These are phyloP conservation scores for Senna siamea DNA, from an alignment of 306 rosid genomes.

Conservation along the genomic window DNA sequence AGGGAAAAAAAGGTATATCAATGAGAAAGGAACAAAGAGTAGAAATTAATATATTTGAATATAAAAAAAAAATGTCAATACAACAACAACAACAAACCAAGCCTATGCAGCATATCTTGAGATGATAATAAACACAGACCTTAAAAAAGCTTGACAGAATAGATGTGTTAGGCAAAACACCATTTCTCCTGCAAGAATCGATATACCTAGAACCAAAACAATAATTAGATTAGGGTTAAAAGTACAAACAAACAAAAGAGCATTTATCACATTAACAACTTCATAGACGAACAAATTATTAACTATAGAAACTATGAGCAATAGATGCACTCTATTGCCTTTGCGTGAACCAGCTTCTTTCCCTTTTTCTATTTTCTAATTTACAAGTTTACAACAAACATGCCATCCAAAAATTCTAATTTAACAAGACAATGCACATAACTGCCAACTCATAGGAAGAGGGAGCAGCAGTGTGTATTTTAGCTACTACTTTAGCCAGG, in stretches of 20 bases:
- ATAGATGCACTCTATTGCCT: slow-evolving; percentile 24
- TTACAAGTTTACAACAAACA: not conserved
- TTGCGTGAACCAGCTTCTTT: not conserved
- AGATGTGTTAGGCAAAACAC: slow-evolving; percentile 58
- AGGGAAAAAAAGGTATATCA: slow-evolving; percentile 19
- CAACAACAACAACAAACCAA: too few relatives aligned
- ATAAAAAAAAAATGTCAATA: not conserved
- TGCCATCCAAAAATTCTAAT: not conserved
- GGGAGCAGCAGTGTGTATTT: slow-evolving; percentile 22
- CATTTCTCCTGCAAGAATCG: slow-evolving; percentile 65
- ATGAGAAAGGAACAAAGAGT: not conserved
- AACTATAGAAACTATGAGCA: not conserved
- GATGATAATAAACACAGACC: slow-evolving; percentile 54
- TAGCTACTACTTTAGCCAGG: slow-evolving; percentile 7
- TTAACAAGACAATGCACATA: slow-evolving; percentile 22
- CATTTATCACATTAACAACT: slow-evolving; percentile 21
- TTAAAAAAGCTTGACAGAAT: slow-evolving; percentile 62
- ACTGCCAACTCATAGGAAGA: not conserved
- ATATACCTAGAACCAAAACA: slow-evolving; percentile 63
- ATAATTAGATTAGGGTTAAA: slow-evolving; percentile 3
- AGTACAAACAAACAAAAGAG: slow-evolving; percentile 18
- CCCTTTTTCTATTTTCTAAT: slow-evolving; percentile 1
- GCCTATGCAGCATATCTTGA: slow-evolving; percentile 11
- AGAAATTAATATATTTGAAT: slow-evolving; percentile 26
- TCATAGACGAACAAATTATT: too few relatives aligned